These are phyloP conservation scores for Perkinsus olseni DNA, from an alignment of 169 alveolate genomes.

Conservation along the genomic window DNA sequence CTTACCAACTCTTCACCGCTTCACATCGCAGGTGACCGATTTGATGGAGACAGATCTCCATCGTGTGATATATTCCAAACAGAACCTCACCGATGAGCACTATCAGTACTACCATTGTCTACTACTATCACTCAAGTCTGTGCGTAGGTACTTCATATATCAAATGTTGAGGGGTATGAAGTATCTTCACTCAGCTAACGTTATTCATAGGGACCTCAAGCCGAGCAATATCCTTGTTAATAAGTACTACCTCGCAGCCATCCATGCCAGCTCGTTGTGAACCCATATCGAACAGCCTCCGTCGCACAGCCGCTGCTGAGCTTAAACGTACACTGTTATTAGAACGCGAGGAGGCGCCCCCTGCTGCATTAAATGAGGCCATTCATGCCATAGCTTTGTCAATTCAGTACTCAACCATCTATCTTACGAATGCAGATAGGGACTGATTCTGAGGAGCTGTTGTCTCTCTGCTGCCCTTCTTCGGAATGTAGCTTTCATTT, in stretches of 20 bases:
- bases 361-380: too few relatives aligned
- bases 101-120: conserved; percentile 65
- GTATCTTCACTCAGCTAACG: conserved; percentile 87
- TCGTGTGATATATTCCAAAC: conserved; percentile 75
- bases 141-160: conserved; percentile 53
- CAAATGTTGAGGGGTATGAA: conserved; percentile 71
- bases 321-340: too few relatives aligned
- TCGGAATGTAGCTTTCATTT: too few relatives aligned
- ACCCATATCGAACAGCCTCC: not conserved
- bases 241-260: conserved; percentile 33
- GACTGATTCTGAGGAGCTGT: too few relatives aligned
- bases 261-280: too few relatives aligned
- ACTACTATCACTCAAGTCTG: conserved; percentile 2
- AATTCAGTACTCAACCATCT: too few relatives aligned
- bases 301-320: too few relatives aligned
- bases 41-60: conserved; percentile 84
- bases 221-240: conserved; percentile 95
- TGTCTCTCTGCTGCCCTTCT: too few relatives aligned
- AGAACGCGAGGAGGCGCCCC: too few relatives aligned
- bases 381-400: too few relatives aligned
- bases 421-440: too few relatives aligned
- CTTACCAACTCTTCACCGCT: not conserved
- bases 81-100: conserved; percentile 80
- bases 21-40: conserved; percentile 47
- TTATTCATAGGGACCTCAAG: conserved; percentile 94